Evolutionary conservation across 139 green algal genomes (phyloP).

Genomic region (Yamagishiella unicocca): DNA sequence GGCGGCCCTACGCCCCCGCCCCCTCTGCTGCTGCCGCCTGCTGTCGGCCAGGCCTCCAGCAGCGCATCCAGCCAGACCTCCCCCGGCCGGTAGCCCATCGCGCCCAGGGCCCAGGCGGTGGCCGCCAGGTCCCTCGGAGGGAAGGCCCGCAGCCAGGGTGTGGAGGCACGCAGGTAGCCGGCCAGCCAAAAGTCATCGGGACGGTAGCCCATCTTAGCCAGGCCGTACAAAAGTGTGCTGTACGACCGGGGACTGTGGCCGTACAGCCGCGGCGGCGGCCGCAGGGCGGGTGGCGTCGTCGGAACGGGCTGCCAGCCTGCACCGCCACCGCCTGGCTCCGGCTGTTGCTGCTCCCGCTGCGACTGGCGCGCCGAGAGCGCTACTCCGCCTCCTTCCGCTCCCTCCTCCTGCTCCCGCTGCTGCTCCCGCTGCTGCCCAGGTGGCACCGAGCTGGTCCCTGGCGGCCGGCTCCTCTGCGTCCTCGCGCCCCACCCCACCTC

Average conservation of each 20-base stretch:
- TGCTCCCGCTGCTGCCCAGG: neutral
- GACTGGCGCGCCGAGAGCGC: too few relatives aligned
- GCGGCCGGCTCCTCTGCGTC: neutral
- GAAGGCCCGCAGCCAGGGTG: neutral
- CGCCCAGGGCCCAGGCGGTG: conserved; percentile 22
- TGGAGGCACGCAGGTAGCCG: neutral
- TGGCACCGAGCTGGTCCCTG: too few relatives aligned
- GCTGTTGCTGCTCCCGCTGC: too few relatives aligned
- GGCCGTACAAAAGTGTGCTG: neutral
- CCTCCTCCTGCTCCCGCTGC: neutral
- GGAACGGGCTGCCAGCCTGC: neutral
- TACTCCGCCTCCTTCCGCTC: too few relatives aligned
- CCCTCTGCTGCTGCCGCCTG: neutral
- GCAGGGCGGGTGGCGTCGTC: neutral
- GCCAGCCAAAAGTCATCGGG: conserved; percentile 11
- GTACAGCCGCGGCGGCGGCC: neutral
- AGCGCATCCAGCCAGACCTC: conserved; percentile 55
- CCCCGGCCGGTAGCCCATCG: conserved; percentile 23
- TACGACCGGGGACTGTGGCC: conserved; percentile 8
- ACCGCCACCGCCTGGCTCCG: too few relatives aligned
- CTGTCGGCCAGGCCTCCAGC: conserved; percentile 37
- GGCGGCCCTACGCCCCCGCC: neutral
- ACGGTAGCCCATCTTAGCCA: conserved; percentile 2
- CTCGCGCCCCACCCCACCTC: neutral
- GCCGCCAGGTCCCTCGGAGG: neutral